phyloP scores from a whole-genome alignment of 1,284 basidiomycete genomes.

The Kalmanozyma brasiliensis region DNA sequence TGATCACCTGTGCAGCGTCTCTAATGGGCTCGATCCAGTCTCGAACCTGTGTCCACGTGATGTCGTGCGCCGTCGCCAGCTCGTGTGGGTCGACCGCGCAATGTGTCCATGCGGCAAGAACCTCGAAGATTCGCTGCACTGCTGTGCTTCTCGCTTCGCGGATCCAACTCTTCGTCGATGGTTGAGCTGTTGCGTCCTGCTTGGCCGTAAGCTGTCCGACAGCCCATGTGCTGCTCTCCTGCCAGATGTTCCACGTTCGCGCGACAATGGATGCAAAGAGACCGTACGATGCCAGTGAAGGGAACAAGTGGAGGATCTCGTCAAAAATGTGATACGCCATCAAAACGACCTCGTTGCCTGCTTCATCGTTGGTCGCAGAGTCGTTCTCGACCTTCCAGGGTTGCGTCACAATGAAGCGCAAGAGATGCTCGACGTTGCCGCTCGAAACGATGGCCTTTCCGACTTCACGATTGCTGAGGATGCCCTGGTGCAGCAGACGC shows the following conservation, averaged over 20 bases:
- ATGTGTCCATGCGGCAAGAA: conserved; percentile 79
- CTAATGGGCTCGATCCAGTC: conserved; percentile 73
- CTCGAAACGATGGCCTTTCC: conserved; percentile 74
- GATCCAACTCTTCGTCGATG: conserved; percentile 8
- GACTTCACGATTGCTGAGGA: conserved; percentile 75
- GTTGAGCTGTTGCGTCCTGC: neutral
- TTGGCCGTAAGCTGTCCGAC: conserved; percentile 10
- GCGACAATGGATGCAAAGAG: conserved; percentile 76
- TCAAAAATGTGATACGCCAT: conserved; percentile 35
- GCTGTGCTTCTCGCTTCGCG: conserved; percentile 18
- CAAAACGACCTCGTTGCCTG: conserved; percentile 70
- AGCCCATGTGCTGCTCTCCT: conserved; percentile 43
- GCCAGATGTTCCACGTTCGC: conserved; percentile 53
- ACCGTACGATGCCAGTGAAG: conserved; percentile 79
- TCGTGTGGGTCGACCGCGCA: conserved; percentile 89
- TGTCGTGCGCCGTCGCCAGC: conserved; percentile 84
- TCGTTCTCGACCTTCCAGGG: conserved; percentile 71
- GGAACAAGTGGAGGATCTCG: conserved; percentile 74
- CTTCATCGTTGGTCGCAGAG: conserved; percentile 23
- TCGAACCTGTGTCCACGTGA: conserved; percentile 86
- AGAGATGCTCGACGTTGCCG: conserved; percentile 74
- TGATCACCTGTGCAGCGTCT: conserved; percentile 8
- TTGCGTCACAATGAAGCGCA: conserved; percentile 79
- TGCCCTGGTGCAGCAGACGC: conserved; percentile 74
- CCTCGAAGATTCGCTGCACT: conserved; percentile 64